Base-by-base conservation (phyloP, 2,329 filamentous ascomycete species). In the Cladosporium cucumerinum region DNA sequence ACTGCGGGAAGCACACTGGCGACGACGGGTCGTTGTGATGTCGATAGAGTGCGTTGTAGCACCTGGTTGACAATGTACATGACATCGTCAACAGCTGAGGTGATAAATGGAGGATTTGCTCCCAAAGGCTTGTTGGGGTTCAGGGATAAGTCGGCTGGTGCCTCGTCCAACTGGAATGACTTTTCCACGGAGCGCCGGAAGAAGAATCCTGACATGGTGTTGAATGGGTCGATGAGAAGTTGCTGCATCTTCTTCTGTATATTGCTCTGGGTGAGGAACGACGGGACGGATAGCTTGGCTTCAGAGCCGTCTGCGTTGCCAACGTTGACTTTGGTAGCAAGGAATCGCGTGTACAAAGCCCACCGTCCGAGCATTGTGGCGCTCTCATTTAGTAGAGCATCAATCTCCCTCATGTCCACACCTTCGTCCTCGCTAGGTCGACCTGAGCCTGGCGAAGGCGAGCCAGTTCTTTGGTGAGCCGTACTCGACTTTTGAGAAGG, bases 41-140 rank as follows among this genome's bases (percentile, higher is more conserved):
- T 98, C 0, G 91, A 89, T 25, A 98, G 82, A 0, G 92, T 91
- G 69, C 94, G 89, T 69, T 96, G 90, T 8, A 98, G 83, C 36
- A 98, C 90, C 59, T 94, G 89, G 75, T 96, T 96, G 75, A 97
- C 91, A 71, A 99, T 97, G 78, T 98, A 99, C 94, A 99, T 98
- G 73, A 98, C 93, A 79, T 97, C 95, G 80, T 99, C 95, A 10
- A 99, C 93, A 0, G 94, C 93, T 1, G 93, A 93, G 51, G 95
- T 94, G 72, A 99, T 97, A 74, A 92, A 96, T 0, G 95, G 95
- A 2, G 92, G 86, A 71, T 93, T 92, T 65, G 88, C 86, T 61
- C 89, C 87, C 51, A 97, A 82, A 3, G 89, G 83, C 72, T 85
- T 90, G 72, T 85, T 88, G 49, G 89, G 82, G 73, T 89, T 92